A percentile compares a stretch with the other conserved stretches of the same genome.
phyloP scores from a whole-genome alignment of 1,284 basidiomycete species.

The Hemileia vastatrix region DNA sequence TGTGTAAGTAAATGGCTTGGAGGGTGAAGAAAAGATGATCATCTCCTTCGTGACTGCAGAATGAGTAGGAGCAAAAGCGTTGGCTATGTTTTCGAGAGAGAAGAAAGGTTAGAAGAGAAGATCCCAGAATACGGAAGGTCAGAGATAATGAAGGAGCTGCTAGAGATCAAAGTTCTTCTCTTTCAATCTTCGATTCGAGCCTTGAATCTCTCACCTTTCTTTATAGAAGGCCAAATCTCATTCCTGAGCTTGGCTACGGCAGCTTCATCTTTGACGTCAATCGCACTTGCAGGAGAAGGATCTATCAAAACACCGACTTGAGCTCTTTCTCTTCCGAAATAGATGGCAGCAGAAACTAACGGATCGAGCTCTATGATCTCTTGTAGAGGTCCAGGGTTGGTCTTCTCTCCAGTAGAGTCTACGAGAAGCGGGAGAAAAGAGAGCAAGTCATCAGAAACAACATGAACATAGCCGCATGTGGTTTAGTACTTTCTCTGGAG shows the following conservation, averaged over 20 bases:
- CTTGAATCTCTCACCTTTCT: neutral
- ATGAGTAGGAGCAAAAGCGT: slow-evolving; percentile 21
- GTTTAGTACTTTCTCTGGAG: neutral
- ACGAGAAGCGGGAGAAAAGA: neutral
- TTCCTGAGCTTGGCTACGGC: slow-evolving; percentile 3
- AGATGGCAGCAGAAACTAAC: neutral
- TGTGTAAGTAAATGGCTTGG: slow-evolving; percentile 28
- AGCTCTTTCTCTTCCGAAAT: neutral
- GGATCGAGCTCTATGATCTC: neutral
- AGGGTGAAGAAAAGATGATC: slow-evolving; percentile 6
- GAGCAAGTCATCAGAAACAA: neutral
- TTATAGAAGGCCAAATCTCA: neutral
- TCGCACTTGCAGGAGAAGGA: neutral
- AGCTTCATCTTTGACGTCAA: neutral
- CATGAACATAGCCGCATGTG: neutral
- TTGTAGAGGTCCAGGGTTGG: slow-evolving; percentile 5
- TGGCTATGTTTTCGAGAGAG: slow-evolving; percentile 7
- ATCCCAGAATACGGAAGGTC: no score
- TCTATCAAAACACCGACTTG: slow-evolving; percentile 2
- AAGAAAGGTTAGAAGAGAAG: no score
- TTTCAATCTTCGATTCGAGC: no score
- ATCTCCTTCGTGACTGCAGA: slow-evolving; percentile 22
- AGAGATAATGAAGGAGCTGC: no score
- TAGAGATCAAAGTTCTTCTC: no score
- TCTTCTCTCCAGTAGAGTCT: slow-evolving; percentile 14